Base-by-base conservation (phyloP, 2,329 filamentous ascomycete species). In the Fusarium sp. region DNA sequence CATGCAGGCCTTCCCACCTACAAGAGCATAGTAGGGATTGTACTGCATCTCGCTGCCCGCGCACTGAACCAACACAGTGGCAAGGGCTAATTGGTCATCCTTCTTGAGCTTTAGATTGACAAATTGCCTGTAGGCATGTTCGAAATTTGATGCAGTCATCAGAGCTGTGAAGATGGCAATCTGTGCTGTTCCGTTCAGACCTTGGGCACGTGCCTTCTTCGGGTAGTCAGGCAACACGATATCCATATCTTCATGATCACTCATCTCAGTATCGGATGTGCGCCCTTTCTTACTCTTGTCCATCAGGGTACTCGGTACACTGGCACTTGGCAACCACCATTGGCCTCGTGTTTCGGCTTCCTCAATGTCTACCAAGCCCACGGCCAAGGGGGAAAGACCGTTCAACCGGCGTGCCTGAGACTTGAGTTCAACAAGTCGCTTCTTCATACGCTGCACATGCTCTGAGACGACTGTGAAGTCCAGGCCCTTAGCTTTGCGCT, bases 251-350 rank as follows among this genome's bases (percentile, higher is more conserved):
- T 84, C 81, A 27, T 83, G 80, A n/a, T 83, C 81, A 71, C 63
- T 85, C 45, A 68, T 65, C 30, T 76, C 72, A 24, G 67, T 60
- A 14, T 59, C 60, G 20, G 73, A 73, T 8, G 16, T 42, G n/a
- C 51, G 44, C 22, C 66, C 54, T 63, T 46, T 73, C 59, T 52
- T 62, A 15, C 58, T 63, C 40, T 72, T 71, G 25, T 71, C 67
- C 29, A 71, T 45, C 8, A 70, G 60, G 53, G 78, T 81, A 22
- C 65, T 88, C 6, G 86, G 83, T 89, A 95, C 98, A 79, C 94
- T 97, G n/a, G 96, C 95, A 54, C 96, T 96, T 8, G 98, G 93
- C 22, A 98, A 88, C 96, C 96, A 99, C 96, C 96, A 99, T 83
- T 97, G 98, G 1, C 96, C 96, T 77, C 91, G 92, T 77, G 92